These are phyloP conservation scores for Daucus carota DNA, from an alignment of 129 eudicot genomes.

Conservation along the genomic window DH1_v3.0 NC_030385.2:7471001-7471500, in stretches of 20 bases:
- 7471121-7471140: background rate
- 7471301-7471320: background rate
- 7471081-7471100: constrained; percentile 57
- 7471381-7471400: background rate
- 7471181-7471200: constrained; percentile 89
- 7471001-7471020: constrained; percentile 56
- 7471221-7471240: constrained; percentile 48
- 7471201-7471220: constrained; percentile 75
- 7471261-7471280: background rate
- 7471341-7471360: background rate
- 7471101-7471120: background rate
- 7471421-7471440: background rate
- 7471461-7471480: background rate
- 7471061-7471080: constrained; percentile 73
- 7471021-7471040: constrained; percentile 67
- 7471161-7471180: constrained; percentile 19
- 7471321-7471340: background rate
- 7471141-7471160: background rate
- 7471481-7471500: too few species aligned
- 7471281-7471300: background rate
- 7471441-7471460: background rate
- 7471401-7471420: background rate
- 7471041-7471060: constrained; percentile 85
- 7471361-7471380: background rate
- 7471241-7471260: background rate